Conservation (phyloP, 2,329 filamentous ascomycete species). For the Ceratocystis colombiana region DNA sequence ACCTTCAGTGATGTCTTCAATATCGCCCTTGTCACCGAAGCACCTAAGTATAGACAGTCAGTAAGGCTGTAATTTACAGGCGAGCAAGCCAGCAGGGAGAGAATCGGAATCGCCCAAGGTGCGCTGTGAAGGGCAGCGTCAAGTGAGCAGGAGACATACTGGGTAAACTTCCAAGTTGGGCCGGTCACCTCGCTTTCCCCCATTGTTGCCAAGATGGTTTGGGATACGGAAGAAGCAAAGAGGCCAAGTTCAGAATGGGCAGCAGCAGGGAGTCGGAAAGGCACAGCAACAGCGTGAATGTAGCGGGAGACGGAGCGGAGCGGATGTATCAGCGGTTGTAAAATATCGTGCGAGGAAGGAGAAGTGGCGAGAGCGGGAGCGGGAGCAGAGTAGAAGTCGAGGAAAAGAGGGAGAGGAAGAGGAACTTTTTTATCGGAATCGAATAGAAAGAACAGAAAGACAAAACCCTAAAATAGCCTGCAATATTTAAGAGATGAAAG, state of each 20-base stretch:
- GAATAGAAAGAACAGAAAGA: conserved; percentile 7
- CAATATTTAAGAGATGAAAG: conserved; percentile 12
- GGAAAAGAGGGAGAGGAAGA: conserved; percentile 3
- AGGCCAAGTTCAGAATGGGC: conserved; percentile 6
- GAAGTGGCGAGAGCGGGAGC: conserved; percentile 7
- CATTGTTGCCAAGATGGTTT: conserved; percentile 68
- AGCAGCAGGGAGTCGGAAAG: background rate
- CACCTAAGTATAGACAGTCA: conserved; percentile 50
- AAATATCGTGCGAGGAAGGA: background rate
- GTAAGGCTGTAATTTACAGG: conserved; percentile 3
- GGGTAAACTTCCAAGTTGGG: conserved; percentile 99
- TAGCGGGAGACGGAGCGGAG: background rate
- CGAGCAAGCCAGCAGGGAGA: background rate
- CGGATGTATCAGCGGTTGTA: background rate
- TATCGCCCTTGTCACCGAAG: conserved; percentile 98
- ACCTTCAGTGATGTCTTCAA: conserved; percentile 98
- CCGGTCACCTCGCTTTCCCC: conserved; percentile 89
- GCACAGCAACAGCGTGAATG: background rate
- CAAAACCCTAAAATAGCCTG: background rate
- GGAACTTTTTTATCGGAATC: conserved; percentile 14
- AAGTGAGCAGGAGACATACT: conserved; percentile 53
- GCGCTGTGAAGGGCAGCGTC: background rate
- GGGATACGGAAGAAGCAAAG: conserved; percentile 33
- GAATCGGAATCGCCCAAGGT: background rate
- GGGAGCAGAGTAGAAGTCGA: conserved; percentile 2